Conservation (phyloP, 163 green algal genomes). For the Scenedesmus sp. region DNA sequence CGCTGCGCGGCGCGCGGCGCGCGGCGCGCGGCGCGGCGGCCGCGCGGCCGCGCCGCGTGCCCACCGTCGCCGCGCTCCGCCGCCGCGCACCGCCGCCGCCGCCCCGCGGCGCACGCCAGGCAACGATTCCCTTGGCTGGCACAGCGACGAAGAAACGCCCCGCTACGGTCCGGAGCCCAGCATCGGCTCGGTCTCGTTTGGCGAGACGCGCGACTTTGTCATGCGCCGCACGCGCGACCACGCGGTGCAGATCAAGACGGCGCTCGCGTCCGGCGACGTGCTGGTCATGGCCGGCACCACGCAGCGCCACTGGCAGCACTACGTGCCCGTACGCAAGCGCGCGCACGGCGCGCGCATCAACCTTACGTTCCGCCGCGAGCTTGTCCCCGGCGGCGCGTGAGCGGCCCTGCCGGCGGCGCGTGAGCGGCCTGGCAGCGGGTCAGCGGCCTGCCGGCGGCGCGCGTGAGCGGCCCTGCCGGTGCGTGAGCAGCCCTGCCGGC, state of each 20-base stretch:
- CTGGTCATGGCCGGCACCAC: conserved; percentile 37
- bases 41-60: too few species aligned
- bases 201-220: conserved; percentile 63
- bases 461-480: too few species aligned
- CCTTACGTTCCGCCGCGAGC: conserved; percentile 45
- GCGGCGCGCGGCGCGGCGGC: too few species aligned
- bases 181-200: conserved; percentile 65
- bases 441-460: too few species aligned
- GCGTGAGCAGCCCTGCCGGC: too few species aligned
- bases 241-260: conserved; percentile 20
- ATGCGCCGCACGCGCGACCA: conserved; percentile 51
- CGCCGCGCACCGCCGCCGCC: too few species aligned
- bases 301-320: conserved; percentile 46
- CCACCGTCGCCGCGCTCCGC: too few species aligned
- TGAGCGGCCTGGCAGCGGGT: too few species aligned
- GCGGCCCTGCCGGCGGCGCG: too few species aligned
- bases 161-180: conserved; percentile 44
- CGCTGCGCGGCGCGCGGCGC: too few species aligned
- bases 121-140: conserved; percentile 71
- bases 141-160: conserved; percentile 47
- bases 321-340: conserved; percentile 26
- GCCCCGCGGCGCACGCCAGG: too few species aligned
- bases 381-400: too few species aligned
- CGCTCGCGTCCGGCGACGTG: conserved; percentile 26
- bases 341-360: conserved; percentile 29